phyloP scores from a whole-genome alignment of 2,329 filamentous ascomycete species.

The Cladosporium phlei region DNA sequence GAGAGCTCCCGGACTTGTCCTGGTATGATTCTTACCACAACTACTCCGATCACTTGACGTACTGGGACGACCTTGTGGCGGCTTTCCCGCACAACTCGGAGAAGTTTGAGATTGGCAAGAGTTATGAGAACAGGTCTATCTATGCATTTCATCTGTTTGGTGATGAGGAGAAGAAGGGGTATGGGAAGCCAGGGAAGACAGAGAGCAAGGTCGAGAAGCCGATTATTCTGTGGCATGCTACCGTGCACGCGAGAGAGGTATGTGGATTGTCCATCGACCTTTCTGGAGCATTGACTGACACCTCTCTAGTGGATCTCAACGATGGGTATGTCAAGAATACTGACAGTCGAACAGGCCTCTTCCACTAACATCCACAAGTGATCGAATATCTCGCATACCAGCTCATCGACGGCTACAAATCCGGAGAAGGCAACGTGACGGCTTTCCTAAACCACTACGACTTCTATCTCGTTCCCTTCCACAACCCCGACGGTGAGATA shows the following conservation, averaged over 20 bases:
- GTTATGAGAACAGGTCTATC: constrained; percentile 42
- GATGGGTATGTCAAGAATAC: constrained; percentile 29
- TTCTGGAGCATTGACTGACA: not conserved
- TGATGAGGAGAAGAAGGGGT: constrained; percentile 21
- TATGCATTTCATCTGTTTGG: constrained; percentile 53
- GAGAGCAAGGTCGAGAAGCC: constrained; percentile 35
- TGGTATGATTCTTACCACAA: constrained; percentile 54
- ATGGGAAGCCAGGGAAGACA: not conserved
- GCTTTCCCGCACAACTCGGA: constrained; percentile 45
- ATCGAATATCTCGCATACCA: constrained; percentile 51
- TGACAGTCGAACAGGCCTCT: too few species aligned
- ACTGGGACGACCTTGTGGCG: constrained; percentile 44
- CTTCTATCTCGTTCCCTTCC: constrained; percentile 60
- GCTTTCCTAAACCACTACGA: constrained; percentile 58
- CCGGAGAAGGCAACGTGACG: constrained; percentile 34
- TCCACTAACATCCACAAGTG: constrained; percentile 7
- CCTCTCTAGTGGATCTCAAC: constrained; percentile 51
- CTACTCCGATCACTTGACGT: constrained; percentile 50
- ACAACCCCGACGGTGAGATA: constrained; percentile 52
- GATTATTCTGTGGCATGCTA: constrained; percentile 51
- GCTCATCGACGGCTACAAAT: constrained; percentile 45
- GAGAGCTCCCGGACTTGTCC: constrained; percentile 28
- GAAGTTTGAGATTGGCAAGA: constrained; percentile 48
- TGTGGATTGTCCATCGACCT: not conserved
- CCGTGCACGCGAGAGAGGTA: constrained; percentile 51